Conservation (phyloP, 2,329 filamentous ascomycete species). For the Stagonosporopsis tanaceti region DNA sequence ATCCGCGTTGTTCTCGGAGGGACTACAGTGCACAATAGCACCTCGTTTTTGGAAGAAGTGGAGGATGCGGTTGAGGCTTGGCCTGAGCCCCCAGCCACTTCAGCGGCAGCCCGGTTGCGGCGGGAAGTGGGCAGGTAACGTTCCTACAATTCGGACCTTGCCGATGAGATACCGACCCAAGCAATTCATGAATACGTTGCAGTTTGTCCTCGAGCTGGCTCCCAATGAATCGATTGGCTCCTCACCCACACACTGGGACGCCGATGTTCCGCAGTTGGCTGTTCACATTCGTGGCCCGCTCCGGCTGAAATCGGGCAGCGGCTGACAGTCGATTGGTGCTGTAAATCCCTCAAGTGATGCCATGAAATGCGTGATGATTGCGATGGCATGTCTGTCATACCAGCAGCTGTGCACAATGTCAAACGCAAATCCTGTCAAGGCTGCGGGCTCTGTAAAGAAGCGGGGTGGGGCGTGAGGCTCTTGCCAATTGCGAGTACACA, state of each 20-base stretch:
- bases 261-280: slow-evolving; percentile 14
- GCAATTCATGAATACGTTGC: background rate
- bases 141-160: background rate
- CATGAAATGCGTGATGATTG: slow-evolving; percentile 6
- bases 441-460: background rate
- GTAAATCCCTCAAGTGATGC: slow-evolving; percentile 16
- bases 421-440: background rate
- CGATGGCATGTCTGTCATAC: background rate
- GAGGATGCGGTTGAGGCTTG: slow-evolving; percentile 86
- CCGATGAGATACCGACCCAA: background rate
- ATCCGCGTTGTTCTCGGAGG: slow-evolving; percentile 89
- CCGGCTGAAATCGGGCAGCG: slow-evolving; percentile 6
- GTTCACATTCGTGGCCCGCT: slow-evolving; percentile 6
- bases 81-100: slow-evolving; percentile 68
- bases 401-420: background rate
- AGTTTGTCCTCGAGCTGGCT: background rate
- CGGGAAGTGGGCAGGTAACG: slow-evolving; percentile 64
- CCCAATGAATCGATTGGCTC: background rate
- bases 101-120: slow-evolving; percentile 68
- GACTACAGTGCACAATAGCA: slow-evolving; percentile 86
- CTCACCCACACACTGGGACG: background rate
- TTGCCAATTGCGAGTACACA: slow-evolving; percentile 12
- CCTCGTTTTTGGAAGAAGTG: slow-evolving; percentile 88
- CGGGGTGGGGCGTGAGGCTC: slow-evolving; percentile 4
- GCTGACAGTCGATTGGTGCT: slow-evolving; percentile 14